Evolutionary conservation across 495 filamentous ascomycete genomes (phyloP).

Genomic region (Sabuloglossum arenarium): DNA sequence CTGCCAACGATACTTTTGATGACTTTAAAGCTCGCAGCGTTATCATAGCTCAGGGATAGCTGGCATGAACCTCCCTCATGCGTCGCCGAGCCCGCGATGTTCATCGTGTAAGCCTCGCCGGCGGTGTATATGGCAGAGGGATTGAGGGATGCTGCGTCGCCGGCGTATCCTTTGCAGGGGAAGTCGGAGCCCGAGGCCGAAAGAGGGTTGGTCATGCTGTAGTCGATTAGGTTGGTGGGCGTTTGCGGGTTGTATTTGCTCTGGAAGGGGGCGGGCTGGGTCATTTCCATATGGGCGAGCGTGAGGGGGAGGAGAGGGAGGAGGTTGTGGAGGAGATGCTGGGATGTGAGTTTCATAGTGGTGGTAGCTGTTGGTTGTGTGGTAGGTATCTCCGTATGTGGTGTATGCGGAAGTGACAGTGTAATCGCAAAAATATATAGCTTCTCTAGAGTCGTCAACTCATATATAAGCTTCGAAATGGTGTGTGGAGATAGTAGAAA

Average conservation of each 20-base stretch:
- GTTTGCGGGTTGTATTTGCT: not conserved
- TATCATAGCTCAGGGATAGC: slow-evolving; percentile 58
- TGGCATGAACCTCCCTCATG: slow-evolving; percentile 85
- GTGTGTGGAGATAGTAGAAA: too few species aligned
- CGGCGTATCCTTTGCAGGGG: slow-evolving; percentile 3
- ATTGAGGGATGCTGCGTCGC: too few species aligned
- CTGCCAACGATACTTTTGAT: slow-evolving; percentile 68
- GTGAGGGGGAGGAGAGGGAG: too few species aligned
- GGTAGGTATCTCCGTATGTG: too few species aligned
- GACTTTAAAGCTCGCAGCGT: slow-evolving; percentile 46
- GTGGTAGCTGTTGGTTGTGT: too few species aligned
- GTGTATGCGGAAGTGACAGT: too few species aligned
- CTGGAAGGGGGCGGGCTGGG: not conserved
- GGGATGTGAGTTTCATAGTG: too few species aligned
- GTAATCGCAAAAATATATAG: too few species aligned
- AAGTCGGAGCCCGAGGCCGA: not conserved
- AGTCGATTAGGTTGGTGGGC: not conserved
- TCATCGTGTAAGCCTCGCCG: not conserved
- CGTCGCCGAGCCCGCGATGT: too few species aligned
- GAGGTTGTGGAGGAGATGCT: too few species aligned
- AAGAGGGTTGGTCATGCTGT: not conserved
- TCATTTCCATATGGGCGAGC: slow-evolving; percentile 2
- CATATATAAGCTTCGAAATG: too few species aligned
- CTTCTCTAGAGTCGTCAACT: too few species aligned
- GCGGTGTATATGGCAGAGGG: not conserved